phyloP scores from a whole-genome alignment of 1,284 basidiomycete species.

The Tylopilus sp. region DNA sequence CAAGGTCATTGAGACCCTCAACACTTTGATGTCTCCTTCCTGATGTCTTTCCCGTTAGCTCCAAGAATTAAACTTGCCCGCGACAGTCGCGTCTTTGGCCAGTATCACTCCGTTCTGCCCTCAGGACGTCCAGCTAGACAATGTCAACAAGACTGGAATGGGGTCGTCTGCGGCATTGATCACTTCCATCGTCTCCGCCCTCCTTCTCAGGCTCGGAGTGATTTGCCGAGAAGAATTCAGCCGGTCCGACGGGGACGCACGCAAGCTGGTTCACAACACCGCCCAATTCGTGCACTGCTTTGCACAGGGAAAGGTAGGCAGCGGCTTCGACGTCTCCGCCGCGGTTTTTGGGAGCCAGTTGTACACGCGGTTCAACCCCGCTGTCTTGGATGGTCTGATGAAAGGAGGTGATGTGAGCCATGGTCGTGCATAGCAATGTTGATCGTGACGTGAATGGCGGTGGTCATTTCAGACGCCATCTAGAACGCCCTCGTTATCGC shows the following conservation, averaged over 20 bases:
- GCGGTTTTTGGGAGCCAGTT: constrained; percentile 95
- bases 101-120: constrained; percentile 73
- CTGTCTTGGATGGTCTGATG: constrained; percentile 70
- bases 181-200: constrained; percentile 86
- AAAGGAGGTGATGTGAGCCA: constrained; percentile 47
- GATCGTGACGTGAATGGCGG: neutral
- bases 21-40: constrained; percentile 1
- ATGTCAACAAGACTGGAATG: constrained; percentile 97
- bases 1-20: constrained; percentile 50
- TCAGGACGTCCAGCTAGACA: constrained; percentile 65
- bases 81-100: constrained; percentile 59
- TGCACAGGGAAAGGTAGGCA: constrained; percentile 97
- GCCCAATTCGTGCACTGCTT: constrained; percentile 95
- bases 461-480: constrained; percentile 14
- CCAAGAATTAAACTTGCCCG: constrained; percentile 55
- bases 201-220: constrained; percentile 77
- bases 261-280: constrained; percentile 83
- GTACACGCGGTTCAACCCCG: constrained; percentile 87
- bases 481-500: constrained; percentile 18
- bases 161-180: constrained; percentile 97
- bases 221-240: constrained; percentile 54
- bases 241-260: constrained; percentile 44
- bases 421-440: neutral
- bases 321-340: constrained; percentile 94
- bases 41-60: constrained; percentile 49